Percentiles rank a stretch among this genome's conserved stretches.
Conservation (phyloP, 2,329 filamentous ascomycete genomes). For the Phaeoacremonium minimum region DNA sequence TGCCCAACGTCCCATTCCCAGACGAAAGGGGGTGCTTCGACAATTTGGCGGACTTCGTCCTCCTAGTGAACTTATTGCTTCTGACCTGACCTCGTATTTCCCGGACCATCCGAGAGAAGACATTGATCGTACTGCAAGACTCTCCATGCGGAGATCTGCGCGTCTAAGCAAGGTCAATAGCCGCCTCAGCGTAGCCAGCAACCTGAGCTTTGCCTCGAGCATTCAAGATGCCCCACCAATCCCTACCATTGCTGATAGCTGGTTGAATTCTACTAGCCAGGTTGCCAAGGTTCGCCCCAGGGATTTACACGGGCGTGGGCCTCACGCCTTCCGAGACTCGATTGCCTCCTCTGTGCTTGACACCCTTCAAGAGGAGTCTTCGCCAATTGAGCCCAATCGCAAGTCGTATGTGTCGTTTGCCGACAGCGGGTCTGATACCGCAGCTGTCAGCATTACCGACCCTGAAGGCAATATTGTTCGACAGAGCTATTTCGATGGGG, state of each 20-base stretch:
- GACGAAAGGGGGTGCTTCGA: constrained; percentile 56
- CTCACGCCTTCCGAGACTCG: constrained; percentile 75
- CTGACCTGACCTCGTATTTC: constrained; percentile 95
- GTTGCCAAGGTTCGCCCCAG: constrained; percentile 42
- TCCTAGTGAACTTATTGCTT: constrained; percentile 94
- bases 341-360: constrained; percentile 85
- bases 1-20: constrained; percentile 33
- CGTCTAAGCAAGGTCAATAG: constrained; percentile 90
- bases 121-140: constrained; percentile 90
- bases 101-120: constrained; percentile 90
- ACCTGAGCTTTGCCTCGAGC: constrained; percentile 87
- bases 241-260: constrained; percentile 90
- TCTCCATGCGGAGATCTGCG: constrained; percentile 86
- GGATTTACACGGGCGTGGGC: constrained; percentile 38
- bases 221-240: constrained; percentile 91
- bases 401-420: constrained; percentile 94
- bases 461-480: constrained; percentile 67
- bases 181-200: constrained; percentile 90
- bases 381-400: constrained; percentile 77
- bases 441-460: constrained; percentile 69
- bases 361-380: constrained; percentile 83
- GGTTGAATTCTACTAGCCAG: constrained; percentile 65
- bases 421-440: constrained; percentile 68
- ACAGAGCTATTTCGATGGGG: constrained; percentile 83
- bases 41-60: constrained; percentile 90